Percentiles rank a stretch among this genome's conserved stretches.
These are phyloP conservation scores for Colletotrichum endophyticum DNA, from an alignment of 2,329 filamentous ascomycete species.

Conservation along the genomic window DNA sequence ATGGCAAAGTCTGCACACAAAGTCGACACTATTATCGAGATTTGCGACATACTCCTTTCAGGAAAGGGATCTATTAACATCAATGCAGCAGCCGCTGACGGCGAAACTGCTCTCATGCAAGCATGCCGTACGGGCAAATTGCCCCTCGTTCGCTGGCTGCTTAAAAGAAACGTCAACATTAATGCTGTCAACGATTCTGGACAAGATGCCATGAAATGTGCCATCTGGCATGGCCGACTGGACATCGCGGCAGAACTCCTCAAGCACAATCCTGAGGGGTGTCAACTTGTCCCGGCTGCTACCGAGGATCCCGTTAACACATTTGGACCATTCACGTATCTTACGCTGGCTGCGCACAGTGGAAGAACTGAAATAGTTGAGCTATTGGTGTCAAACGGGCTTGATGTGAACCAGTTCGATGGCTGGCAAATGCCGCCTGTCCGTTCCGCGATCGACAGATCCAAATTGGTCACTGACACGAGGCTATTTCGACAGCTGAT, in stretches of 20 bases:
- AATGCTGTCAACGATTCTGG: not conserved
- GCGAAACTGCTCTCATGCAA: not conserved
- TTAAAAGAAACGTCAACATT: rapidly evolving
- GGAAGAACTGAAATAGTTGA: not conserved
- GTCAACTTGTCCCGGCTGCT: not conserved
- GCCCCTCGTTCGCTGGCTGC: not conserved
- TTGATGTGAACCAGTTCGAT: not conserved
- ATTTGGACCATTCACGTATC: not conserved
- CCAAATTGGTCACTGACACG: not conserved
- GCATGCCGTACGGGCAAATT: not conserved
- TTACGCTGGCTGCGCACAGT: not conserved
- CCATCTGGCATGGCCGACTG: not conserved
- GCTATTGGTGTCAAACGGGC: not conserved
- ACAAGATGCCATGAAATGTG: not conserved
- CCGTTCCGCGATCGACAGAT: not conserved
- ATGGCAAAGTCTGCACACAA: not conserved
- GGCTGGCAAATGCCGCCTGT: not conserved
- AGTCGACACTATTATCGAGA: rapidly evolving
- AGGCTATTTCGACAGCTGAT: not conserved
- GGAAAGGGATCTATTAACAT: rapidly evolving
- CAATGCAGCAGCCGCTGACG: not conserved
- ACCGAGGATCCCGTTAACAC: not conserved
- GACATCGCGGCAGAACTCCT: not conserved
- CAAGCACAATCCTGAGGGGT: not conserved
- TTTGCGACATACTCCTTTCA: not conserved